phyloP scores from a whole-genome alignment of 306 rosid species.

The Cicer judaicum region DNA sequence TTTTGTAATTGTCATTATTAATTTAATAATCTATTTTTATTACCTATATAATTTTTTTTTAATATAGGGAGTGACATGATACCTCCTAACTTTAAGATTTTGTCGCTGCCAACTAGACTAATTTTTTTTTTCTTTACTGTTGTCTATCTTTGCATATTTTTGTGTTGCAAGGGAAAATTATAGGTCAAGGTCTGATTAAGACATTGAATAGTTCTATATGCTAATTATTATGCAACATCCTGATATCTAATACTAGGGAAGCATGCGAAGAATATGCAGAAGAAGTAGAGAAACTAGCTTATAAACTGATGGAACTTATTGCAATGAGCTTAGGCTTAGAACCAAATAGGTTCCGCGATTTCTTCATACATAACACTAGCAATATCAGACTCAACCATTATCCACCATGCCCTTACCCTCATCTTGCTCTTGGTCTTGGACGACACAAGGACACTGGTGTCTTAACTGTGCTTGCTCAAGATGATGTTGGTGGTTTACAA shows the following conservation, averaged over 20 bases:
- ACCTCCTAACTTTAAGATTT: no score
- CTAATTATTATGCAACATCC: slow-evolving; percentile 1
- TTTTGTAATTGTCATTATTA: no score
- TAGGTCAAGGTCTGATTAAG: no score
- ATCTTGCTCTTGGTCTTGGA: slow-evolving; percentile 83
- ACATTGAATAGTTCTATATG: neutral
- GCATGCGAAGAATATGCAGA: slow-evolving; percentile 60
- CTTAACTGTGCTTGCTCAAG: slow-evolving; percentile 77
- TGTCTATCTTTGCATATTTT: no score
- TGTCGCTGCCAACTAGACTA: no score
- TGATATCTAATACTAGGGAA: slow-evolving; percentile 50
- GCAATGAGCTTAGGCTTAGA: slow-evolving; percentile 64
- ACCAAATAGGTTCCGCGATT: slow-evolving; percentile 51
- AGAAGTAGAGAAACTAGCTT: slow-evolving; percentile 70
- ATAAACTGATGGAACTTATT: slow-evolving; percentile 62
- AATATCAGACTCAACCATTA: slow-evolving; percentile 66
- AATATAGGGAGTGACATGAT: no score
- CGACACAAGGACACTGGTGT: slow-evolving; percentile 83
- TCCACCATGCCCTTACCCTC: slow-evolving; percentile 77
- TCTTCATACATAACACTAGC: slow-evolving; percentile 66
- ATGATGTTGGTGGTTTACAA: slow-evolving; percentile 75
- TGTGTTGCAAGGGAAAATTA: no score
- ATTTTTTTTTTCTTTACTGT: no score
- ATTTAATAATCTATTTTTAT: no score
- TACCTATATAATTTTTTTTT: no score